phyloP scores from a whole-genome alignment of 2,329 filamentous ascomycete species.

The Colletotrichum gigasporum region DNA sequence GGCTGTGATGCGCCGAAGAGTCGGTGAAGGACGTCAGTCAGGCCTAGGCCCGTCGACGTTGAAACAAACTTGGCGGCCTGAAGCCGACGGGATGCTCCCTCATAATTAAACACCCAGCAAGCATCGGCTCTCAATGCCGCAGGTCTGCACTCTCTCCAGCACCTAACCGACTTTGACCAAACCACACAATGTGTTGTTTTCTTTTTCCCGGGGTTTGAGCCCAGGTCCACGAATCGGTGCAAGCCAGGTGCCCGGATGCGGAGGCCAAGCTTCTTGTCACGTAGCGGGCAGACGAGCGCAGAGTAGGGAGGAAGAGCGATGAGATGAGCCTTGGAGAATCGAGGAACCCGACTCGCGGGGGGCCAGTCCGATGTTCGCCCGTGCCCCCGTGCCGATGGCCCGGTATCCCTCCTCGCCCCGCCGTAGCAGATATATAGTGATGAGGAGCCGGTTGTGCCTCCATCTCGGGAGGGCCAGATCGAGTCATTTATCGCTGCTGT shows the following conservation, averaged over 20 bases:
- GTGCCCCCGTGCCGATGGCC: constrained; percentile 1
- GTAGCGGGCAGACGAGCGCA: not conserved
- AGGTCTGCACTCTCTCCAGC: too few relatives aligned
- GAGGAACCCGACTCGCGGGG: not conserved
- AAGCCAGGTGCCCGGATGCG: constrained; percentile 2
- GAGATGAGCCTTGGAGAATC: not conserved
- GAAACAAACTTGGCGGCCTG: too few relatives aligned
- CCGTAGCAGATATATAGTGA: constrained; percentile 24
- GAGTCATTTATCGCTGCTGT: not conserved
- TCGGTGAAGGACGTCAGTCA: too few relatives aligned
- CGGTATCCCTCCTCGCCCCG: not conserved
- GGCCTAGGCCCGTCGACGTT: too few relatives aligned
- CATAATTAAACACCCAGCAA: too few relatives aligned
- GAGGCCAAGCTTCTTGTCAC: constrained; percentile 26
- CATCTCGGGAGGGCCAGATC: not conserved
- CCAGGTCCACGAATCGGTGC: too few relatives aligned
- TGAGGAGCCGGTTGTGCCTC: constrained; percentile 2
- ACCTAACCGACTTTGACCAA: too few relatives aligned
- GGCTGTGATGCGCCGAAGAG: too few relatives aligned
- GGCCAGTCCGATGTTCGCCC: constrained; percentile 2
- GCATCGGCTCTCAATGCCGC: too few relatives aligned
- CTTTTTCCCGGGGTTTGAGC: too few relatives aligned
- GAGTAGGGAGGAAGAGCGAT: not conserved
- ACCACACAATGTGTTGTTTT: too few relatives aligned
- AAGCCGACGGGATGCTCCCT: too few relatives aligned